Evolutionary conservation across 2,329 filamentous ascomycete species (phyloP), one percentile per base, ranked within the genome.

Genomic region (Alternaria tenuissima): DNA sequence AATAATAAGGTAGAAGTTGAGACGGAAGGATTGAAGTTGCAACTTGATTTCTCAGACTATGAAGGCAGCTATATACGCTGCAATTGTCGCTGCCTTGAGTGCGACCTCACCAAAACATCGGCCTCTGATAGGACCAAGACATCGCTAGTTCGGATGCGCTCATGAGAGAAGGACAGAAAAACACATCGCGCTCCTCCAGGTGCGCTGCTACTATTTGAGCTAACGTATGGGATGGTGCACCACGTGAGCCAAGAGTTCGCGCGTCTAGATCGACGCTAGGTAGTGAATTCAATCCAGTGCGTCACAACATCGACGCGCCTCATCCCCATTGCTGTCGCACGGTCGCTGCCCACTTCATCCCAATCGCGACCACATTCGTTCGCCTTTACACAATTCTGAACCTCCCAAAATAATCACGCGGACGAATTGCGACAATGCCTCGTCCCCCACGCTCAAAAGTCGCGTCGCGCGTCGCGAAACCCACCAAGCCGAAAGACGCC

Each of bases 391-490:
- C 43, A 55, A 41, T 42, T 39, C 43, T 11, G 42, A 20, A 38
- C 49, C 32, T 39, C 42, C 46, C 30, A 28, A 24, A 24, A 34
- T 34, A 34, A 30, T 44, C 14, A 20, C 55, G 44, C 54, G 49
- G 41, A 51, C 49, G 51, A 18, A 28, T 32, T 53, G 41, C 54
- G 59, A 67, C 62, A 46, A 79, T 79, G 77, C 76, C 76, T 60
- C 76, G 76, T 60, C 76, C 76, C 41, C 75, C 73, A 57, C 69
- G 76, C 60, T 67, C 76, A 24, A 79, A 78, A 67, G 66, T 77
- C 71, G 72, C 73, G 69, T 77, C 72, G 9, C 74, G 75, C 68
- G 73, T 74, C 70, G 67, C 68, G 47, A 72, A 69, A 61, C 53
- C 66, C 43, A 63, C 52, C 49, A 59, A 65, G 39, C 48, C 63